Base-by-base conservation (phyloP, 192 early-diverging fungal species). In the Backusella liffmaniae region DNA sequence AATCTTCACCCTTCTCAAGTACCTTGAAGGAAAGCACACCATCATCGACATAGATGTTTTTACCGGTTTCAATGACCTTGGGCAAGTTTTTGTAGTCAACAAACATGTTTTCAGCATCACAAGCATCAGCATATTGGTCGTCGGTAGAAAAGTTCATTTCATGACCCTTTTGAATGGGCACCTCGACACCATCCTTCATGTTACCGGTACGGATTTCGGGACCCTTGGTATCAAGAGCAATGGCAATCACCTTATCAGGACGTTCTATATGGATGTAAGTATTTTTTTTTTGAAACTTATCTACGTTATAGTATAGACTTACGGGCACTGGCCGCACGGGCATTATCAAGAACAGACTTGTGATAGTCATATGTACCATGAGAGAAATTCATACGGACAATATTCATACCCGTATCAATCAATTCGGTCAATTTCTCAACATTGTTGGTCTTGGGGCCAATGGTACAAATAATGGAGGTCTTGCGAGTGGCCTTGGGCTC, bases 11-110 rank as follows among this genome's bases (percentile, higher is more conserved):
- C 34, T 85, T 85, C 80, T 92, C 93, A 53, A 95, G 86, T 7
- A 98, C 96, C 75, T 92, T 91, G 80, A 98, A 98, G n/a, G 93
- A 92, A 84, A 98, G 88, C 74, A 95, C 91, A 29, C 96, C 96
- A 79, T 98, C 96, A 76, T 98, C 96, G 75, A 98, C 92, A 76
- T 87, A 94, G 78, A 94, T 94, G 21, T 83, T 83, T 83, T 90
- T 90, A 66, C 91, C 92, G 9, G 86, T 81, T 4, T 82, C 79
- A 15, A 93, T 83, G 30, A 91, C 92, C 76, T 90, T 90, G 82
- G 89, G 84, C 70, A 94, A 81, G 80, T 93, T 93, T 76, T 85
- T 85, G 86, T 94, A 94, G 80, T 94, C 92, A 51, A 94, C 83
- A 80, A 92, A 94, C 73, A 93, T 82, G 46, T 83, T 70, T 65